Evolutionary conservation across 495 filamentous ascomycete species (phyloP).

Genomic region (Penicillium coffeae): DNA sequence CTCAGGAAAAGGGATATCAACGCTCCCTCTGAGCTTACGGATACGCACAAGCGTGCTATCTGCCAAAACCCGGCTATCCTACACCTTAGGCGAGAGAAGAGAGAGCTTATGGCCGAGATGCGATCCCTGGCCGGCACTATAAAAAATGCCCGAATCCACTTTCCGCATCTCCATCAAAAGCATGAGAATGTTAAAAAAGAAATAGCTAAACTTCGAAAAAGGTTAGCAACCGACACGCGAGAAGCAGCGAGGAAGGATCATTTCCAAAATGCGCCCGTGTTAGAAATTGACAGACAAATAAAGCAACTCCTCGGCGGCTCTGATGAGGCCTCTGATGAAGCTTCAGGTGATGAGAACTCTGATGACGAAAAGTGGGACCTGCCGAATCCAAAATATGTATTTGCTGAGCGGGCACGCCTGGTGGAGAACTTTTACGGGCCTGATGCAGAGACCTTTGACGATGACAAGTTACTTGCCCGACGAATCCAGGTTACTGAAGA

Average conservation of each 20-base stretch:
- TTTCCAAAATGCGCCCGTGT: constrained; percentile 22
- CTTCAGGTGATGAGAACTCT: constrained; percentile 13
- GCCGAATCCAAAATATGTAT: constrained; percentile 20
- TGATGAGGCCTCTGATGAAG: too few species aligned
- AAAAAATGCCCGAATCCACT: constrained; percentile 16
- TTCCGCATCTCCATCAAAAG: constrained; percentile 24
- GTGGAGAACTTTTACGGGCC: constrained; percentile 28
- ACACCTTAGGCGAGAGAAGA: constrained; percentile 24
- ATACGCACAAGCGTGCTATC: constrained; percentile 22
- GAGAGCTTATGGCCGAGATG: constrained; percentile 28
- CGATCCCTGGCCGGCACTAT: constrained; percentile 25
- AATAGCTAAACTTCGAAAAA: constrained; percentile 22
- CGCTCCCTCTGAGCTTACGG: constrained; percentile 22
- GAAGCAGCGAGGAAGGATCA: constrained; percentile 29
- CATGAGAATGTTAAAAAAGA: constrained; percentile 19
- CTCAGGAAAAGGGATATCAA: constrained; percentile 24
- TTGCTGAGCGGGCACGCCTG: constrained; percentile 22
- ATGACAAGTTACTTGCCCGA: constrained; percentile 22
- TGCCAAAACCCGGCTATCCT: constrained; percentile 20
- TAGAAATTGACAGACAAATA: constrained; percentile 27
- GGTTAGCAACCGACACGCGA: constrained; percentile 15
- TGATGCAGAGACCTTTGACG: constrained; percentile 21
- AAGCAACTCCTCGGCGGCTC: constrained; percentile 21
- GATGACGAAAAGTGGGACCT: constrained; percentile 18
- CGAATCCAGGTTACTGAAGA: constrained; percentile 30